Percentiles rank a stretch among this genome's conserved stretches.
These are phyloP conservation scores for Onygenales sp. DNA, from an alignment of 2,329 filamentous ascomycete genomes.

Conservation along the genomic window DNA sequence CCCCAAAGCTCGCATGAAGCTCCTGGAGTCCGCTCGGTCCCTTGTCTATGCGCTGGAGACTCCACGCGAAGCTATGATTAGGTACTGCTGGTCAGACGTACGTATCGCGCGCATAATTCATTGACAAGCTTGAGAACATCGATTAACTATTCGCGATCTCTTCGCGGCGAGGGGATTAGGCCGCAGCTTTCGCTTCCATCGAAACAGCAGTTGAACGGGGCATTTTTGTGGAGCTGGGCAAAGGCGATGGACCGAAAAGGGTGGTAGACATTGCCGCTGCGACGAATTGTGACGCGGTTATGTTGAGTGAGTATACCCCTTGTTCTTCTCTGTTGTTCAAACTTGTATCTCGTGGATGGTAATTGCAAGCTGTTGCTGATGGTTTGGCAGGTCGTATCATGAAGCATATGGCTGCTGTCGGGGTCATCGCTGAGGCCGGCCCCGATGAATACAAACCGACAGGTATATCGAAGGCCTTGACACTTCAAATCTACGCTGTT, in stretches of 20 bases:
- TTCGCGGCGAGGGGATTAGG: not conserved
- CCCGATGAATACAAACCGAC: conserved; percentile 20
- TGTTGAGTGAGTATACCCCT: conserved; percentile 8
- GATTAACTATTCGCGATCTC: not conserved
- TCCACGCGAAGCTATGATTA: conserved; percentile 20
- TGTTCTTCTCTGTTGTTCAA: too few relatives aligned
- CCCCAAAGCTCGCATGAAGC: conserved; percentile 11
- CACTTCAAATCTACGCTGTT: conserved; percentile 15
- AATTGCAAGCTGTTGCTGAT: too few relatives aligned
- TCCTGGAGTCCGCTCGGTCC: conserved; percentile 19
- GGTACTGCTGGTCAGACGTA: conserved; percentile 11
- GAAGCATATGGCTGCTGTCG: conserved; percentile 14
- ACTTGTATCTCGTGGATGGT: too few relatives aligned
- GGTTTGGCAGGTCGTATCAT: conserved; percentile 16
- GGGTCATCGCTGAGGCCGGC: conserved; percentile 16
- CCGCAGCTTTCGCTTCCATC: conserved; percentile 10
- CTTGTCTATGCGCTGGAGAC: conserved; percentile 20
- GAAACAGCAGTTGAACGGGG: conserved; percentile 10
- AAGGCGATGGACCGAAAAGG: too few relatives aligned
- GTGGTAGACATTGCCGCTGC: too few relatives aligned
- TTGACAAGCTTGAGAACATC: too few relatives aligned
- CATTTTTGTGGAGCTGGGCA: conserved; percentile 6
- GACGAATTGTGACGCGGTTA: not conserved
- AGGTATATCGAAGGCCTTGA: conserved; percentile 17
- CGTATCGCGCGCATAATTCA: not conserved